These are phyloP conservation scores for Fusarium subtropicale DNA, from an alignment of 2,329 filamentous ascomycete genomes.

Conservation along the genomic window DNA sequence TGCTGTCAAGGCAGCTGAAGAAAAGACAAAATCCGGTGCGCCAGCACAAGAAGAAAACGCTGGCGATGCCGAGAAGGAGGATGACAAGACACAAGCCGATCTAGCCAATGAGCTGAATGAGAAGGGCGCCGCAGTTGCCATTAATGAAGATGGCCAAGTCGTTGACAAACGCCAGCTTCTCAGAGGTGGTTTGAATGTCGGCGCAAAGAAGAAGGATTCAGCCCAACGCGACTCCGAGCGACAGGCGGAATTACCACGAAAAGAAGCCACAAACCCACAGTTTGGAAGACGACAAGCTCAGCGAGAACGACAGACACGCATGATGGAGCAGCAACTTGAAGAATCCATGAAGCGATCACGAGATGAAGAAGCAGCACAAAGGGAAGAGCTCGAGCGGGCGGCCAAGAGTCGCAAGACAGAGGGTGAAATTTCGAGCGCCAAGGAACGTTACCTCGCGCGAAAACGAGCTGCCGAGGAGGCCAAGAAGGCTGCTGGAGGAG, in stretches of 20 bases:
- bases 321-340: slow-evolving; percentile 83
- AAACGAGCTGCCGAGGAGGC: slow-evolving; percentile 80
- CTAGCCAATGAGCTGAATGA: slow-evolving; percentile 75
- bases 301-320: slow-evolving; percentile 79
- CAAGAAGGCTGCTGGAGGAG: slow-evolving; percentile 53
- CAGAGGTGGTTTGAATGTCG: slow-evolving; percentile 79
- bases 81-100: slow-evolving; percentile 70
- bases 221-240: slow-evolving; percentile 42
- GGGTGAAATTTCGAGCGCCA: slow-evolving; percentile 79
- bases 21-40: slow-evolving; percentile 58
- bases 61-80: slow-evolving; percentile 64
- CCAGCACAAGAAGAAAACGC: slow-evolving; percentile 49
- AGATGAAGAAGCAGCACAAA: slow-evolving; percentile 75
- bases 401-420: slow-evolving; percentile 84
- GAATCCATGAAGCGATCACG: slow-evolving; percentile 77
- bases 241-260: slow-evolving; percentile 48
- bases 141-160: slow-evolving; percentile 87
- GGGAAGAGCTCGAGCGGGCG: slow-evolving; percentile 70
- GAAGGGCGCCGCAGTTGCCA: slow-evolving; percentile 68
- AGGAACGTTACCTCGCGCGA: slow-evolving; percentile 81
- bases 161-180: slow-evolving; percentile 87
- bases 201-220: slow-evolving; percentile 68
- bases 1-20: slow-evolving; percentile 74
- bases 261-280: slow-evolving; percentile 56
- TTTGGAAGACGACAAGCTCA: slow-evolving; percentile 71